phyloP scores from a whole-genome alignment of 1,284 basidiomycete species.

The Caloboletus inedulis region DNA sequence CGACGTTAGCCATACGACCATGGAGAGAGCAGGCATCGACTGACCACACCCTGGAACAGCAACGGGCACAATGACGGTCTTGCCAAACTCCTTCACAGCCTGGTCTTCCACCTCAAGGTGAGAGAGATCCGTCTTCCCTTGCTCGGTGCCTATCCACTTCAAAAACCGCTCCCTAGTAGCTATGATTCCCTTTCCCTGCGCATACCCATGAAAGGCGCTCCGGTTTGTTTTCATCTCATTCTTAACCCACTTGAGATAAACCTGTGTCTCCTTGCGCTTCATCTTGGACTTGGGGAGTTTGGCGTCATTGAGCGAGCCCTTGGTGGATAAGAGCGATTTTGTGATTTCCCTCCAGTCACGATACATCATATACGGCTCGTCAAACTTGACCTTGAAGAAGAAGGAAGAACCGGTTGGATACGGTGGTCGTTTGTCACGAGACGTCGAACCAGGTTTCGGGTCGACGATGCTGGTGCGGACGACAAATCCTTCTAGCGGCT shows the following conservation, averaged over 20 bases:
- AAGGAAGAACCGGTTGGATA: conserved; percentile 81
- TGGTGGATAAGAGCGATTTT: conserved; percentile 59
- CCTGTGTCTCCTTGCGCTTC: conserved; percentile 61
- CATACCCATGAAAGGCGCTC: conserved; percentile 62
- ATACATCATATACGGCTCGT: conserved; percentile 99
- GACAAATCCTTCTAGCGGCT: conserved; percentile 94
- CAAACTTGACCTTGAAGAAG: conserved; percentile 99
- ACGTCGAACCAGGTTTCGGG: conserved; percentile 33
- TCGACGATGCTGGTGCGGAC: conserved; percentile 72
- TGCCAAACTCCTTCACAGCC: conserved; percentile 48
- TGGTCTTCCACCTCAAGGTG: conserved; percentile 20
- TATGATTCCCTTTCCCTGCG: conserved; percentile 80
- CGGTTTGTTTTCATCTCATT: conserved; percentile 65
- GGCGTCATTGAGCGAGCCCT: conserved; percentile 28
- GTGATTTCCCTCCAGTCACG: conserved; percentile 97
- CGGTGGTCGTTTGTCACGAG: conserved; percentile 48
- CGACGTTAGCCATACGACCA: conserved; percentile 1
- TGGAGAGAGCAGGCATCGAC: conserved; percentile 28
- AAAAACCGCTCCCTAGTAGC: conserved; percentile 80
- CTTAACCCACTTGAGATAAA: conserved; percentile 70
- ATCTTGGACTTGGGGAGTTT: conserved; percentile 60
- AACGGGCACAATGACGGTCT: conserved; percentile 85
- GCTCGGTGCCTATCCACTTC: conserved; percentile 56
- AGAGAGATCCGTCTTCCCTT: conserved; percentile 39
- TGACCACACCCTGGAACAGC: conserved; percentile 90